Percentiles rank a stretch among this genome's conserved stretches.
These are phyloP conservation scores for Trichoderma polysporum DNA, from an alignment of 2,329 filamentous ascomycete species.

Conservation along the genomic window DNA sequence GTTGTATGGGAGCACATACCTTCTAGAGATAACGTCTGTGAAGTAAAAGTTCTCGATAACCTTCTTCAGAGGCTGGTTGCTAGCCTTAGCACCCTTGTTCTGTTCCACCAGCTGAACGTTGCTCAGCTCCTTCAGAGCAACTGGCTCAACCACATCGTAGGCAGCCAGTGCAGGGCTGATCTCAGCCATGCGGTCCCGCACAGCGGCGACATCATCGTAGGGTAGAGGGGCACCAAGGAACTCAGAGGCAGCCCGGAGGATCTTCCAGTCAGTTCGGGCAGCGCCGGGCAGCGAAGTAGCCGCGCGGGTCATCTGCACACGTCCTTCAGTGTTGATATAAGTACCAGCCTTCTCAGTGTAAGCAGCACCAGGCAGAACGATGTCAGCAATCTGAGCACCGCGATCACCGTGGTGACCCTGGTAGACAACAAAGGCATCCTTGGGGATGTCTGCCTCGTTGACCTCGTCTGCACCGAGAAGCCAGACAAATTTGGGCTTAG, in stretches of 20 bases:
- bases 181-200: conserved; percentile 92
- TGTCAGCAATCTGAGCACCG: conserved; percentile 88
- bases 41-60: conserved; percentile 97
- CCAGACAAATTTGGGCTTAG: conserved; percentile 93
- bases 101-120: conserved; percentile 95
- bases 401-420: conserved; percentile 97
- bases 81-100: conserved; percentile 83
- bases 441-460: conserved; percentile 79
- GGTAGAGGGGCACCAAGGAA: conserved; percentile 84
- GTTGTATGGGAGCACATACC: conserved; percentile 61
- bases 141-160: conserved; percentile 88
- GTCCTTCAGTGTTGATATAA: conserved; percentile 96
- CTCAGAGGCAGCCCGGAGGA: conserved; percentile 87
- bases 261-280: conserved; percentile 97
- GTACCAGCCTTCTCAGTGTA: conserved; percentile 97
- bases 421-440: conserved; percentile 95
- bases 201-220: conserved; percentile 86
- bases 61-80: conserved; percentile 73
- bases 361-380: conserved; percentile 88
- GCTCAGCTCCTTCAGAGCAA: conserved; percentile 71
- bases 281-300: conserved; percentile 88
- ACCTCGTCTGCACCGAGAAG: conserved; percentile 94
- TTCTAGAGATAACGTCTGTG: conserved; percentile 94
- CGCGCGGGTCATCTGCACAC: conserved; percentile 88
- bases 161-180: conserved; percentile 86